These are phyloP conservation scores for Oxytropis ochrocephala DNA, from an alignment of 306 rosid genomes.

Conservation along the genomic window DNA sequence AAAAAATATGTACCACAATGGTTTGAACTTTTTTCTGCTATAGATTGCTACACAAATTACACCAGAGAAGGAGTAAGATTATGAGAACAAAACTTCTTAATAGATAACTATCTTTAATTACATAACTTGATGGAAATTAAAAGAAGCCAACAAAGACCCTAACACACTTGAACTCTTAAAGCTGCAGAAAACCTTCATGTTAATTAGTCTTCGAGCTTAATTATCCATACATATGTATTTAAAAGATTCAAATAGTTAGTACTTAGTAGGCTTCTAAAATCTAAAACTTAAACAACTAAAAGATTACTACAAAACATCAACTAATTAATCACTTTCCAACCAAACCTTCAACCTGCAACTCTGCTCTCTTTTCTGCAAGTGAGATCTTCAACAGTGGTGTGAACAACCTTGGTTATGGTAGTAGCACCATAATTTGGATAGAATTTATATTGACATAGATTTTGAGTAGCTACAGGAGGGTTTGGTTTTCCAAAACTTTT, in stretches of 20 bases:
- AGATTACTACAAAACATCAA: not conserved
- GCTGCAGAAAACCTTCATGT: conserved; percentile 23
- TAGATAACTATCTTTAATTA: conserved; percentile 1
- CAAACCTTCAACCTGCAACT: conserved; percentile 25
- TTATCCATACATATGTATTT: conserved; percentile 4
- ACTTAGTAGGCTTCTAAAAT: not conserved
- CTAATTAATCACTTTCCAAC: conserved; percentile 21
- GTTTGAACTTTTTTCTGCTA: not conserved
- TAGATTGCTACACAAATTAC: not conserved
- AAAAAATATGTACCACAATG: too few species aligned
- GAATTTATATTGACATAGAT: conserved; percentile 35
- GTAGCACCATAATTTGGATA: conserved; percentile 26
- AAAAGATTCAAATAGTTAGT: conserved; percentile 7
- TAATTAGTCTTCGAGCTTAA: conserved; percentile 20
- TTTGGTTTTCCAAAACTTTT: conserved; percentile 19
- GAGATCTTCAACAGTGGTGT: conserved; percentile 28
- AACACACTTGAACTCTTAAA: not conserved
- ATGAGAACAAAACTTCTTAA: conserved; percentile 19
- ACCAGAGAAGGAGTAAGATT: not conserved
- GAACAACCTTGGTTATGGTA: conserved; percentile 27
- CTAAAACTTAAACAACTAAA: not conserved
- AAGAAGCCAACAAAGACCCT: not conserved
- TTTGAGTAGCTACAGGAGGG: not conserved
- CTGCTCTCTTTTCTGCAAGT: conserved; percentile 31
- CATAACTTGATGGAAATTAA: not conserved